Evolutionary conservation across 2,329 filamentous ascomycete genomes (phyloP).

Genomic region (Beauveria caledonica): DNA sequence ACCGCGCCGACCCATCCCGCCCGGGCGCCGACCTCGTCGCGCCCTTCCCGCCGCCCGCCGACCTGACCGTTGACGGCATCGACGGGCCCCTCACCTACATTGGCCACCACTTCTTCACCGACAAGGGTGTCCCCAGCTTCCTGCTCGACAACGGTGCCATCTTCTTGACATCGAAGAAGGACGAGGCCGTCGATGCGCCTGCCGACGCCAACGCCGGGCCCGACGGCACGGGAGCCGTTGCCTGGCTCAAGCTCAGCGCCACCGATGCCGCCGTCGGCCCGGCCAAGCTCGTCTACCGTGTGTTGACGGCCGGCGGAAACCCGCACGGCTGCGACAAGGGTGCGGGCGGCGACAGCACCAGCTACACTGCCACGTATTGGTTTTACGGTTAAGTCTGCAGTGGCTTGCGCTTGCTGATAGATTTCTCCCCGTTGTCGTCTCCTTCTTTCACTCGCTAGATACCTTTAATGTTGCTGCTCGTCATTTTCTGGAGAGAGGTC

Average conservation of each 20-base stretch:
- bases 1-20: constrained; percentile 21
- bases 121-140: constrained; percentile 48
- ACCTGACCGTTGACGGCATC: constrained; percentile 30
- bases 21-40: constrained; percentile 35
- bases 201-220: constrained; percentile 35
- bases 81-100: constrained; percentile 33
- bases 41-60: constrained; percentile 35
- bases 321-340: constrained; percentile 33
- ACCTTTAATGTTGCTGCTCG: constrained; percentile 4
- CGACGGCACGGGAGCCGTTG: constrained; percentile 42
- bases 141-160: constrained; percentile 35
- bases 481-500: neutral
- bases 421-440: neutral
- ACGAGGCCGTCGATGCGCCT: constrained; percentile 44
- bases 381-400: constrained; percentile 34
- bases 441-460: constrained; percentile 4
- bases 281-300: constrained; percentile 42
- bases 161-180: constrained; percentile 40
- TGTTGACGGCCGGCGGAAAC: constrained; percentile 44
- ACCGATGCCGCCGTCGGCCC: constrained; percentile 29
- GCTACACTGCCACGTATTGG: constrained; percentile 52
- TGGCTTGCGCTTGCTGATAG: neutral
- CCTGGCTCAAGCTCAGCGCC: constrained; percentile 44
- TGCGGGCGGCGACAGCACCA: constrained; percentile 40
- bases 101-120: constrained; percentile 62